Conservation (phyloP, 805 yeast genomes). For the Phaffomyces thermotolerans region DNA sequence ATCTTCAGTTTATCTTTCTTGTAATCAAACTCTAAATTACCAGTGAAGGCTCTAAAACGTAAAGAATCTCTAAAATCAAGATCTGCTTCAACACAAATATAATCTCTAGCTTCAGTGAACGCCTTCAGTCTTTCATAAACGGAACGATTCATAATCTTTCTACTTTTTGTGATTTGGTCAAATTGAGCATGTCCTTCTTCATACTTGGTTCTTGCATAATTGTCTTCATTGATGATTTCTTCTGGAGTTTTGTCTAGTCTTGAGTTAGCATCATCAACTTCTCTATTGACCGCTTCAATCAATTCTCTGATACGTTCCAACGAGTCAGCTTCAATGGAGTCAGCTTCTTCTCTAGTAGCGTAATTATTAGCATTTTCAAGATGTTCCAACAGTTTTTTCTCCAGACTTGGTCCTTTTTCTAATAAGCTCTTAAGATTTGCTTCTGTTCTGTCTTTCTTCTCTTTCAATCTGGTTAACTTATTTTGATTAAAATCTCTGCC, state of each 20-base stretch:
- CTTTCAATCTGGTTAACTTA: constrained; percentile 11
- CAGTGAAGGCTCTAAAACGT: constrained; percentile 64
- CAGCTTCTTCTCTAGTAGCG: constrained; percentile 43
- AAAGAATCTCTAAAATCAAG: constrained; percentile 53
- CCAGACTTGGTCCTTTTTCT: constrained; percentile 16
- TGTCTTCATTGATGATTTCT: constrained; percentile 43
- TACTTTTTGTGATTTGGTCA: constrained; percentile 27
- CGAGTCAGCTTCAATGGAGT: constrained; percentile 32
- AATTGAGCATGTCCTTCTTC: constrained; percentile 36
- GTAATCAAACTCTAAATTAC: constrained; percentile 60
- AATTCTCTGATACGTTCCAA: constrained; percentile 43
- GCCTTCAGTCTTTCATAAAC: constrained; percentile 37
- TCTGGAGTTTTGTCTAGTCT: constrained; percentile 49
- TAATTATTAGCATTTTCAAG: constrained; percentile 29
- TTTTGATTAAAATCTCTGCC: constrained; percentile 9
- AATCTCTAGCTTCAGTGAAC: constrained; percentile 32
- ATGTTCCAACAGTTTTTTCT: constrained; percentile 9
- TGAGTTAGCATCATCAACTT: constrained; percentile 45
- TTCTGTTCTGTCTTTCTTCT: constrained; percentile 13
- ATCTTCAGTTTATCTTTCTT: constrained; percentile 43
- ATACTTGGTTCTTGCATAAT: constrained; percentile 35
- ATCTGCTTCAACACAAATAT: constrained; percentile 43
- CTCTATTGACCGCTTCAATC: constrained; percentile 36
- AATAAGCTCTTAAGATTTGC: constrained; percentile 17
- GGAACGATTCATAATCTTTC: constrained; percentile 29